Evolutionary conservation across 2,329 filamentous ascomycete genomes (phyloP).

Genomic region (Cordyceps militaris): DNA sequence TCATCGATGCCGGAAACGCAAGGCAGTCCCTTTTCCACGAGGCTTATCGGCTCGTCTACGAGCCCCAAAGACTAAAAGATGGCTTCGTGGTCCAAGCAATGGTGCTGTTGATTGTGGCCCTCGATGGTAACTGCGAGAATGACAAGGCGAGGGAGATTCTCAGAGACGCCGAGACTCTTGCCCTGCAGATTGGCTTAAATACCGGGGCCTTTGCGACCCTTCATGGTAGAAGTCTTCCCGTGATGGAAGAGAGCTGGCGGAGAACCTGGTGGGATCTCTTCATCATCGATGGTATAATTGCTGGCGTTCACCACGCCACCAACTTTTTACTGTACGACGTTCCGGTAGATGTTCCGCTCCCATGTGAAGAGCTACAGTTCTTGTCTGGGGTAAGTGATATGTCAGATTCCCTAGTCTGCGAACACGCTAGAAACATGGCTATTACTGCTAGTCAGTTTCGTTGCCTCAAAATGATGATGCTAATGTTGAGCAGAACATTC

Average conservation of each 20-base stretch:
- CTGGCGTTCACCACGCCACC: slow-evolving; percentile 67
- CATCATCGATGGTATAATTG: slow-evolving; percentile 77
- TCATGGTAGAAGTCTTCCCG: slow-evolving; percentile 55
- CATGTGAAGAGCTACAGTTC: slow-evolving; percentile 77
- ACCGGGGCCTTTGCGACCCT: slow-evolving; percentile 57
- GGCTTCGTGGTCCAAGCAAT: slow-evolving; percentile 70
- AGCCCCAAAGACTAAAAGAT: slow-evolving; percentile 40
- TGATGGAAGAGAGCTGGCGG: slow-evolving; percentile 76
- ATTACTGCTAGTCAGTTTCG: too few species aligned
- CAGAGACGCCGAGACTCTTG: slow-evolving; percentile 59
- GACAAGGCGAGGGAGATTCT: slow-evolving; percentile 62
- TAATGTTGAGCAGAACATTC: slow-evolving; percentile 40
- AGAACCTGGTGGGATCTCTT: slow-evolving; percentile 87
- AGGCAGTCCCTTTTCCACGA: slow-evolving; percentile 51
- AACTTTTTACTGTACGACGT: slow-evolving; percentile 65
- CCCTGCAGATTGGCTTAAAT: slow-evolving; percentile 71
- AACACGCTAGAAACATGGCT: too few species aligned
- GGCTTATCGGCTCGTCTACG: slow-evolving; percentile 44
- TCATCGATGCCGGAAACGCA: slow-evolving; percentile 40
- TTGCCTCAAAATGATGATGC: background rate
- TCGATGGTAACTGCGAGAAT: slow-evolving; percentile 70
- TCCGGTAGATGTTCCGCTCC: slow-evolving; percentile 61
- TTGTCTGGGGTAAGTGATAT: slow-evolving; percentile 44
- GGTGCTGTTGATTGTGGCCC: slow-evolving; percentile 65
- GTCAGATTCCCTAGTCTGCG: background rate